Evolutionary conservation across 139 green algal species (phyloP), one percentile per base, ranked within the genome.

Genomic region (Haematococcus sp.): DNA sequence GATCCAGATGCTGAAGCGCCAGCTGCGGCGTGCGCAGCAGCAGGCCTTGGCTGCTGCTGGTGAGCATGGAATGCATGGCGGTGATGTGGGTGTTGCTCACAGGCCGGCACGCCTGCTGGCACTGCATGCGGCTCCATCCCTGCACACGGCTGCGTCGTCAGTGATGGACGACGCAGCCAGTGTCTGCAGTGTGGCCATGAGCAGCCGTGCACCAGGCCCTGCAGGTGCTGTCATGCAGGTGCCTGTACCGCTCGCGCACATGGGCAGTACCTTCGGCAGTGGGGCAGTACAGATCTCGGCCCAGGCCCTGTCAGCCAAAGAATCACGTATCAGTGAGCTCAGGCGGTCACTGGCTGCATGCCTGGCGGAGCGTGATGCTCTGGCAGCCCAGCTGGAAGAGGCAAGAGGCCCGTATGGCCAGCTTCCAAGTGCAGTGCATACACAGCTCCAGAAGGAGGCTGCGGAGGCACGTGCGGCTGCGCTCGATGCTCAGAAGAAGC

Each of bases 261-360:
- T 28, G 11, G n/a, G 40, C 40, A 49, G 40, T n/a, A n/a, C n/a
- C n/a, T n/a, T n/a, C 40, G 40, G 40, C 11, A 11, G 40, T 49
- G 40, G 40, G 40, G 28, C 70, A 63, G 55, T 56, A 44, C 20
- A 27, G 1, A 61, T 70, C 71, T 20, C 68, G 5, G 52, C 52
- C 52, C 23, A 27, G 23, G 16, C 54, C 20, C 17, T 60, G 44
- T 69, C 55, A 23, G 74, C 72, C 2, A 86, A 86, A 63, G 54
- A 74, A 32, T 44, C 80, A 55, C 73, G 81, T 13, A 81, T 86
- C 30, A 58, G 71, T 4, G 81, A 86, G 76, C 76, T 86, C 27
- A 63, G 76, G 11, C 52, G 72, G 4, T 73, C 76, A 2, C 69
- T 86, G n/a, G 52, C 76, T 15, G 63, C 74, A 2, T 60, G 64